Percentiles rank a stretch among this genome's conserved stretches.
phyloP scores from a whole-genome alignment of 192 early-diverging fungal genomes.

The Radiomyces spectabilis region DNA sequence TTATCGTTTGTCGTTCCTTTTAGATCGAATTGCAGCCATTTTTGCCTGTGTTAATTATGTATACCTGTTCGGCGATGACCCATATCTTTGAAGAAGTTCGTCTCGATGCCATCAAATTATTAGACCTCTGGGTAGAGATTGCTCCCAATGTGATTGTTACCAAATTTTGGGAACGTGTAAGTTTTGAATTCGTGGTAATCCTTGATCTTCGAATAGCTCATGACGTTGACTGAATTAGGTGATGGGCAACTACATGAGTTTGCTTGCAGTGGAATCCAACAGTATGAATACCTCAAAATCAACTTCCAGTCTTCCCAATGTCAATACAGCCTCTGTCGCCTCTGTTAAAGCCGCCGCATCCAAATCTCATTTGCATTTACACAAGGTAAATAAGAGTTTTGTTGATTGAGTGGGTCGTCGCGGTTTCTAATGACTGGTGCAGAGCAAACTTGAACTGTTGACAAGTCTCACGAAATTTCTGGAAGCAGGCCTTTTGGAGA shows the following conservation, averaged over 20 bases:
- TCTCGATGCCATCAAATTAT: constrained; percentile 69
- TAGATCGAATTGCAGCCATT: constrained; percentile 65
- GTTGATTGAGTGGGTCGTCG: not conserved
- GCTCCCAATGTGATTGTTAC: constrained; percentile 55
- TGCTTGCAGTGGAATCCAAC: constrained; percentile 50
- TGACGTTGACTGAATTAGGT: constrained; percentile 29
- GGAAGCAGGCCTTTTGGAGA: constrained; percentile 39
- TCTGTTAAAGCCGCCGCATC: constrained; percentile 21
- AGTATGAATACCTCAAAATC: constrained; percentile 22
- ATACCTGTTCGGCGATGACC: constrained; percentile 81
- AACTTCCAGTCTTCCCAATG: not conserved
- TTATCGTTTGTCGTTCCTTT: not conserved
- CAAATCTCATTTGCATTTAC: constrained; percentile 19
- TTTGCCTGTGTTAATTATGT: constrained; percentile 67
- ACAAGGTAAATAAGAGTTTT: constrained; percentile 7
- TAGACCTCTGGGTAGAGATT: constrained; percentile 63
- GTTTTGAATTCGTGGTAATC: not conserved
- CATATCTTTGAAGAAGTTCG: constrained; percentile 84
- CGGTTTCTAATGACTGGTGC: no score
- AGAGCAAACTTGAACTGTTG: constrained; percentile 52
- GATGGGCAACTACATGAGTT: constrained; percentile 53
- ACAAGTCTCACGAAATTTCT: constrained; percentile 51
- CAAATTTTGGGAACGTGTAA: constrained; percentile 62
- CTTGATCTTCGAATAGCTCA: not conserved
- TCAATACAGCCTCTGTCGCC: not conserved